These are phyloP conservation scores for Aspergillus sclerotioniger DNA, from an alignment of 495 filamentous ascomycete genomes.

Conservation along the genomic window DNA sequence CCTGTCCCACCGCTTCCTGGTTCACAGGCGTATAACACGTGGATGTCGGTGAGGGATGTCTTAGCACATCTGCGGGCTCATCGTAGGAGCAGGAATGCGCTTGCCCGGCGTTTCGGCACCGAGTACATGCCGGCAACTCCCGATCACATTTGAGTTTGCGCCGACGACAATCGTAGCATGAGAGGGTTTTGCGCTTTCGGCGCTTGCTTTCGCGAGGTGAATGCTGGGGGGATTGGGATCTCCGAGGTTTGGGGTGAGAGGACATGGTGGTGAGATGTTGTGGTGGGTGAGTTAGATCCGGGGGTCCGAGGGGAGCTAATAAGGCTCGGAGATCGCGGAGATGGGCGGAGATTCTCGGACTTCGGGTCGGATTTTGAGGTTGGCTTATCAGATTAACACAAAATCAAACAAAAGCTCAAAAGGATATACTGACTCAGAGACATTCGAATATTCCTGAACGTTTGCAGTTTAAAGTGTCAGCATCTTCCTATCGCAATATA, in stretches of 20 bases:
- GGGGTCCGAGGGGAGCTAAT: background rate
- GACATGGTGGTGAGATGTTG: background rate
- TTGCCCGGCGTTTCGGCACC: constrained; percentile 29
- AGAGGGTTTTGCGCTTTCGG: constrained; percentile 23
- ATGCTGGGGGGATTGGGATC: background rate
- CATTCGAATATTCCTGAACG: no score
- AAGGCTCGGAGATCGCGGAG: background rate
- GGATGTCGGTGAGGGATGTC: background rate
- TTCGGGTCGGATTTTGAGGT: background rate
- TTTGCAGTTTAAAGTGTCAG: no score
- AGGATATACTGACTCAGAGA: no score
- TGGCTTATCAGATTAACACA: background rate
- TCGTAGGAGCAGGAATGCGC: constrained; percentile 25
- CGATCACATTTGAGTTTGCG: constrained; percentile 40
- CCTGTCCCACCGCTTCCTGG: background rate
- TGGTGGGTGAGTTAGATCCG: background rate
- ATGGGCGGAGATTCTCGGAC: background rate
- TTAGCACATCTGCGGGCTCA: background rate
- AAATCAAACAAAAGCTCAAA: no score
- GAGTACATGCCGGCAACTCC: constrained; percentile 30
- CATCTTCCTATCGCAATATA: no score
- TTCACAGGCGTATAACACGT: background rate
- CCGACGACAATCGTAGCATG: constrained; percentile 35
- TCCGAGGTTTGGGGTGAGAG: background rate
- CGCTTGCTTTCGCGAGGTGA: background rate